Base-by-base conservation (phyloP, 2,329 filamentous ascomycete genomes). In the Fusarium sp. region DNA sequence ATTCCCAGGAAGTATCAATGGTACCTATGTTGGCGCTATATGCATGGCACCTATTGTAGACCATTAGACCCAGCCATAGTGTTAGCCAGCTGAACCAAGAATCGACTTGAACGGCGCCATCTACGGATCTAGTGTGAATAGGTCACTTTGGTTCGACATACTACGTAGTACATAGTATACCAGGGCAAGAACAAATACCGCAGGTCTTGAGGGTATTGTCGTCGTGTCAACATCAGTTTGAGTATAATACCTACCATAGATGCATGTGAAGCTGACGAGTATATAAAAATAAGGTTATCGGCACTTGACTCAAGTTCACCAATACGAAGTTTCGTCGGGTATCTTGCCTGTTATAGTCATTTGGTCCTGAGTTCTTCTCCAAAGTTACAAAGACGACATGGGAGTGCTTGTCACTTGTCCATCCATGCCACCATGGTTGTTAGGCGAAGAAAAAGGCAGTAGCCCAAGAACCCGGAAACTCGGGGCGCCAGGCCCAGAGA, bases 211-310 rank as follows among this genome's bases (percentile, higher is more conserved):
- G 9, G 27, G 42, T 27, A 49, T n/a, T 27, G 23, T 16, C 42
- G 16, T 7, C 42, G 16, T 7, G 14, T 49, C 20, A 27, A 27
- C 42, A 9, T 27, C 14, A 27, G 23, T 16, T 10, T 23, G 14
- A 9, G 23, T n/a, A 34, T 34, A 5, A 8, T 14, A 53, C 13
- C 29, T 14, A 53, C 13, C 29, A 25, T 18, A 10, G 10, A 25
- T 14, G 29, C 10, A 18, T 10, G 5, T 36, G 33, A 55, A 42
- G 10, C 7, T 31, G 14, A 56, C 5, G 11, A 10, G 16, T 42
- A 56, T 20, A 31, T 29, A 29, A 20, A 14, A 58, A 58, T 46
- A 58, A 58, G 55, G 55, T 25, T 58, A 58, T 46, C 40, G 27
- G 38, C 55, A 46, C 14, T 23, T 58, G 8, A 7, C 29, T 33